phyloP scores from a whole-genome alignment of 2,329 filamentous ascomycete genomes.

The Curvularia hawaiiensis region DNA sequence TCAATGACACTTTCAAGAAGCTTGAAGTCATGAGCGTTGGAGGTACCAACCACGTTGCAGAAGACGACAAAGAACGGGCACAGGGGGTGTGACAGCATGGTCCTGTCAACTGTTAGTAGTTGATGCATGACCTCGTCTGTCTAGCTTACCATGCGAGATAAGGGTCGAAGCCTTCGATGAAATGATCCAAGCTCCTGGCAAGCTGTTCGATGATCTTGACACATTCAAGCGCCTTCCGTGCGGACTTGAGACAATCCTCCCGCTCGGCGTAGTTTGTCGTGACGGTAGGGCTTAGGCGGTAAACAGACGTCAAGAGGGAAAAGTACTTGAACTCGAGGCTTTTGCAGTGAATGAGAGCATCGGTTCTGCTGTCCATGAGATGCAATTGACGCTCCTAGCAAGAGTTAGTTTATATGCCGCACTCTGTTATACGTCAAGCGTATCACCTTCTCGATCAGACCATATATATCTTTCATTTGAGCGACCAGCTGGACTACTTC shows the following conservation, averaged over 20 bases:
- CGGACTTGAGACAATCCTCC: conserved; percentile 39
- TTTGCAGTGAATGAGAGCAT: conserved; percentile 39
- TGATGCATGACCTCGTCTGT: too few species aligned
- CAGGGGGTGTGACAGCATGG: conserved; percentile 41
- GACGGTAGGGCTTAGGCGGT: conserved; percentile 39
- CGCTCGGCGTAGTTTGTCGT: conserved; percentile 35
- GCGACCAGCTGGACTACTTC: conserved; percentile 29
- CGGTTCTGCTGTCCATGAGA: conserved; percentile 24
- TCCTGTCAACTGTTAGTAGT: conserved; percentile 29
- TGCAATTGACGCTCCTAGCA: conserved; percentile 26
- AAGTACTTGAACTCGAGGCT: conserved; percentile 43
- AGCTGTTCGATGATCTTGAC: conserved; percentile 33
- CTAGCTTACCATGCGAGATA: conserved; percentile 36
- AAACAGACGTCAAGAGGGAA: conserved; percentile 39
- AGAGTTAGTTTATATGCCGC: conserved; percentile 6
- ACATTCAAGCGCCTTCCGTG: conserved; percentile 39
- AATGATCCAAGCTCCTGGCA: conserved; percentile 32
- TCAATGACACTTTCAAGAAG: conserved; percentile 39
- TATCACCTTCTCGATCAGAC: conserved; percentile 31
- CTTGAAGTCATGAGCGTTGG: conserved; percentile 36
- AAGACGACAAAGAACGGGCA: conserved; percentile 45
- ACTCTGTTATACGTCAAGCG: too few species aligned
- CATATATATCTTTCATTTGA: conserved; percentile 31
- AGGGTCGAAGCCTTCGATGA: conserved; percentile 38
- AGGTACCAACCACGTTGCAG: conserved; percentile 46